phyloP scores from a whole-genome alignment of 1,284 basidiomycete genomes.

The Ceratobasidium papillatum region DNA sequence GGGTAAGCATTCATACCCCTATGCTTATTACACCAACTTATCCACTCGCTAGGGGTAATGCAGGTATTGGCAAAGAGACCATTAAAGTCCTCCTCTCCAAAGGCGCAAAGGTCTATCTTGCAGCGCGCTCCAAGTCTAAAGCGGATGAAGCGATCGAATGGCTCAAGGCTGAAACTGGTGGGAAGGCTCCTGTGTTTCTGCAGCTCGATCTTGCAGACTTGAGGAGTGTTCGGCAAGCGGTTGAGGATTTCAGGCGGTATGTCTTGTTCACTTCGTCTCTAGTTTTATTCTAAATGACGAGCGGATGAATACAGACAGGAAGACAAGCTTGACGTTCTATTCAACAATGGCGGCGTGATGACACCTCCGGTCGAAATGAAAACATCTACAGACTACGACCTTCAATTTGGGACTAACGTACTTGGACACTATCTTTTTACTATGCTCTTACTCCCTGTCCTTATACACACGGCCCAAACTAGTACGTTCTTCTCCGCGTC shows the following conservation, averaged over 20 bases:
- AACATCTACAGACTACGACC: slow-evolving; percentile 63
- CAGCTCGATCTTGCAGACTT: slow-evolving; percentile 69
- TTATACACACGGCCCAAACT: slow-evolving; percentile 47
- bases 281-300: neutral
- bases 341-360: slow-evolving; percentile 70
- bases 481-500: neutral
- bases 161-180: slow-evolving; percentile 55
- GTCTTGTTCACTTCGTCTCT: slow-evolving; percentile 39
- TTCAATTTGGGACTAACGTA: slow-evolving; percentile 70
- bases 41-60: too few species aligned
- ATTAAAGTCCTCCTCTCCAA: slow-evolving; percentile 48
- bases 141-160: slow-evolving; percentile 55
- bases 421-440: slow-evolving; percentile 64
- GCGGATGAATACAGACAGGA: slow-evolving; percentile 57
- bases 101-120: slow-evolving; percentile 56
- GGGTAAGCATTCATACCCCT: slow-evolving; percentile 33
- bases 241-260: slow-evolving; percentile 60
- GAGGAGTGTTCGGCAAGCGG: slow-evolving; percentile 60
- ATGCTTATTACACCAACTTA: too few species aligned
- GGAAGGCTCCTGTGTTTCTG: slow-evolving; percentile 61
- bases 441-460: slow-evolving; percentile 59
- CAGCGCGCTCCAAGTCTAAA: slow-evolving; percentile 52
- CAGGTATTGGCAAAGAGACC: slow-evolving; percentile 14
- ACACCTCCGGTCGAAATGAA: slow-evolving; percentile 55
- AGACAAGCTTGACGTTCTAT: slow-evolving; percentile 59